Evolutionary conservation across 495 filamentous ascomycete genomes (phyloP).

Genomic region (Penicillium cinerascens): DNA sequence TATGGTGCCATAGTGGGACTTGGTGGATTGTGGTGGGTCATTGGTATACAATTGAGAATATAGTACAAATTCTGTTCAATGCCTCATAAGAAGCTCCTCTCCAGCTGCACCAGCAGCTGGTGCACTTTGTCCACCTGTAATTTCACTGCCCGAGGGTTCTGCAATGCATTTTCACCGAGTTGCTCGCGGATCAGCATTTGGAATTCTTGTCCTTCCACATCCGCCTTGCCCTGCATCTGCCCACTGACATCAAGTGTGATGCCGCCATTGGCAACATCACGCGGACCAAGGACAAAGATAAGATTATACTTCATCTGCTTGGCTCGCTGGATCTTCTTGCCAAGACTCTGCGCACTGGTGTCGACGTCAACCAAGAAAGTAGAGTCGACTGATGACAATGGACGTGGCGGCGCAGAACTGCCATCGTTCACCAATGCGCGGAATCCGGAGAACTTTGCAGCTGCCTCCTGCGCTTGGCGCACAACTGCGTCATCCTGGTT

Average conservation of each 20-base stretch:
- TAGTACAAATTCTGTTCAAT: background rate
- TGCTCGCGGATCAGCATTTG: slow-evolving; percentile 28
- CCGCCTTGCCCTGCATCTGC: slow-evolving; percentile 43
- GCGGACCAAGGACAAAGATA: slow-evolving; percentile 69
- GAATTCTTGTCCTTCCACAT: slow-evolving; percentile 26
- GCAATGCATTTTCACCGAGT: slow-evolving; percentile 28
- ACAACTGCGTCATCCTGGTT: slow-evolving; percentile 60
- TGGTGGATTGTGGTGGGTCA: background rate
- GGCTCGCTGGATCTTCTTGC: slow-evolving; percentile 69
- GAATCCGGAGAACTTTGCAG: slow-evolving; percentile 35
- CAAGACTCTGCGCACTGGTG: slow-evolving; percentile 54
- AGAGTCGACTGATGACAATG: slow-evolving; percentile 40
- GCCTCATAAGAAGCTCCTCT: slow-evolving; percentile 34
- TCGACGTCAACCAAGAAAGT: slow-evolving; percentile 72
- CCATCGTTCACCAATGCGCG: slow-evolving; percentile 24
- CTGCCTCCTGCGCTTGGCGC: slow-evolving; percentile 50
- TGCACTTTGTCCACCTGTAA: slow-evolving; percentile 38
- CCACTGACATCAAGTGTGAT: slow-evolving; percentile 46
- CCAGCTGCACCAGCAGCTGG: slow-evolving; percentile 37
- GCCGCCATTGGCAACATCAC: slow-evolving; percentile 42
- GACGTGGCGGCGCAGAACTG: slow-evolving; percentile 21
- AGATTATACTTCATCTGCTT: slow-evolving; percentile 70
- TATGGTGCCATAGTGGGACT: slow-evolving; percentile 2
- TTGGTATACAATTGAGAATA: slow-evolving; percentile 11
- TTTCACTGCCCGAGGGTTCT: slow-evolving; percentile 39